Evolutionary conservation across 352 stramenopile species (phyloP).

Genomic region (Phytophthora capsici): DNA sequence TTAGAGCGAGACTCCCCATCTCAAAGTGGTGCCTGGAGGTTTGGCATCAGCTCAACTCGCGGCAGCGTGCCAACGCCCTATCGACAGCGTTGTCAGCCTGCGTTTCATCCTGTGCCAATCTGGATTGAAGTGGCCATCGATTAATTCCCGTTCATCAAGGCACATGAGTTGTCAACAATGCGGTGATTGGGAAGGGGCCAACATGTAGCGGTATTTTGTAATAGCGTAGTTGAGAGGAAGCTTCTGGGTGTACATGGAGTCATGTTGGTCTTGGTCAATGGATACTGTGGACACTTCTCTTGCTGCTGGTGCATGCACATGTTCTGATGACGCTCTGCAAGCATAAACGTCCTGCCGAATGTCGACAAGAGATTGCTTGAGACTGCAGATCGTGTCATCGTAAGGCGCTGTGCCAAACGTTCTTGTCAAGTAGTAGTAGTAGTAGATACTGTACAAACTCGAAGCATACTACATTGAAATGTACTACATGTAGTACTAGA

Average conservation of each 20-base stretch:
- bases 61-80: slow-evolving; percentile 2
- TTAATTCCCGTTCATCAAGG: slow-evolving; percentile 10
- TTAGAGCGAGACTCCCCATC: slow-evolving; percentile 17
- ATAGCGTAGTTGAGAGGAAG: too few relatives aligned
- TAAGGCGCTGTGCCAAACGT: neutral
- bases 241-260: neutral
- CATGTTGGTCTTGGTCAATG: slow-evolving; percentile 5
- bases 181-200: neutral
- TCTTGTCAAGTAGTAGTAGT: too few relatives aligned
- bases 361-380: slow-evolving; percentile 17
- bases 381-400: neutral
- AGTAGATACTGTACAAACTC: too few relatives aligned
- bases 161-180: neutral
- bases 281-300: neutral
- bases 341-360: neutral
- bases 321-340: neutral
- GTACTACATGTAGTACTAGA: too few relatives aligned
- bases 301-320: too few relatives aligned
- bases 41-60: slow-evolving; percentile 10
- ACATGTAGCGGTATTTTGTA: too few relatives aligned
- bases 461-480: too few relatives aligned
- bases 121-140: slow-evolving; percentile 8
- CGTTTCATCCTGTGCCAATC: neutral
- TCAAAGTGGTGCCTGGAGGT: slow-evolving; percentile 1
- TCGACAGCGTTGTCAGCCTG: slow-evolving; percentile 25